Conservation (phyloP, 2,329 filamentous ascomycete species). For the Alternaria sp. region DNA sequence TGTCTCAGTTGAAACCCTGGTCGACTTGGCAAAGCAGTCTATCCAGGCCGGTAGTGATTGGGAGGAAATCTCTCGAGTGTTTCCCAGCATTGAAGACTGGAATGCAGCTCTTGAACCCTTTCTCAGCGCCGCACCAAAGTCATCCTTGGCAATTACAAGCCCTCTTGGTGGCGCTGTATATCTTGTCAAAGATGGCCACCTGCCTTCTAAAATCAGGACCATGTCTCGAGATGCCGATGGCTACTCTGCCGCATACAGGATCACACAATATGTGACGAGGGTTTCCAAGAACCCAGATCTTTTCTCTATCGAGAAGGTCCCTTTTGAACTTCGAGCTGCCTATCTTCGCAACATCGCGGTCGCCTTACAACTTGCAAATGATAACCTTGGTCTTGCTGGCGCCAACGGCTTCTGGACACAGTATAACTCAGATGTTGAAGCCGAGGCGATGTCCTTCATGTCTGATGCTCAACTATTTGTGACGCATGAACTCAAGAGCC, state of each 20-base stretch:
- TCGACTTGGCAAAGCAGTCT: constrained; percentile 62
- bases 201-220: constrained; percentile 30
- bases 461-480: constrained; percentile 60
- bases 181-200: constrained; percentile 59
- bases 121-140: constrained; percentile 62
- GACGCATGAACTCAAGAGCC: constrained; percentile 52
- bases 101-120: constrained; percentile 66
- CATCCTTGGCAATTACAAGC: constrained; percentile 77
- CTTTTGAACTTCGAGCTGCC: constrained; percentile 24
- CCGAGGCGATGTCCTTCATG: constrained; percentile 63
- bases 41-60: constrained; percentile 46
- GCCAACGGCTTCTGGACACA: constrained; percentile 63
- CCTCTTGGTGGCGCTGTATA: constrained; percentile 74
- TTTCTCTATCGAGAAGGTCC: constrained; percentile 46
- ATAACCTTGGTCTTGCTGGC: constrained; percentile 66
- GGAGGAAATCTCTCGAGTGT: constrained; percentile 57
- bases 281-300: constrained; percentile 61
- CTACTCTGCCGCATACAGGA: constrained; percentile 75
- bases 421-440: constrained; percentile 59
- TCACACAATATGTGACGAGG: constrained; percentile 73
- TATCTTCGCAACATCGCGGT: constrained; percentile 62
- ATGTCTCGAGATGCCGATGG: constrained; percentile 71
- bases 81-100: constrained; percentile 74
- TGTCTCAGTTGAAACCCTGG: constrained; percentile 63
- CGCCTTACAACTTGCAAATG: constrained; percentile 65